Percentiles rank a stretch among this genome's conserved stretches.
These are phyloP conservation scores for Boletus tomentosulus DNA, from an alignment of 768 basidiomycete species.

Conservation along the genomic window DNA sequence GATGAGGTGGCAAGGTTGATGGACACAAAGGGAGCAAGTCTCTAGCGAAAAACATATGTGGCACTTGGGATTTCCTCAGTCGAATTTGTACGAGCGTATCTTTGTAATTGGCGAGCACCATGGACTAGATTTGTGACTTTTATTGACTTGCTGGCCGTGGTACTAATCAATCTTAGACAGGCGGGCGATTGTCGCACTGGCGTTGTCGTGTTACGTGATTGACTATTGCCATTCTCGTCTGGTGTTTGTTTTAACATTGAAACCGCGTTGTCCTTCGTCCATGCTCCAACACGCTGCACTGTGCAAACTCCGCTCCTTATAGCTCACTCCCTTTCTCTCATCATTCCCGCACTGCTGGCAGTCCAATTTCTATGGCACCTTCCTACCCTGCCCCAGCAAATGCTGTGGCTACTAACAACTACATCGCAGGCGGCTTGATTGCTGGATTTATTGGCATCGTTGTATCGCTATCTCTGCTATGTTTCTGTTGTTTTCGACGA, in stretches of 20 bases:
- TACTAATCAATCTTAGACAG: neutral
- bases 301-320: conserved; percentile 6
- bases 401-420: conserved; percentile 24
- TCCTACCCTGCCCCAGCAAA: neutral
- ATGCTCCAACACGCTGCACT: conserved; percentile 2
- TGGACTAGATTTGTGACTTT: too few relatives aligned
- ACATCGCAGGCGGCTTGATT: conserved; percentile 47
- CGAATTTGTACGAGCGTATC: neutral
- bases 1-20: too few relatives aligned
- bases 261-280: neutral
- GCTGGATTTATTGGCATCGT: conserved; percentile 6
- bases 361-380: conserved; percentile 13
- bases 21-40: too few relatives aligned
- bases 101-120: too few relatives aligned
- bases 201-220: neutral
- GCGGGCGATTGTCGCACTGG: neutral
- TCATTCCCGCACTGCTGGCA: neutral
- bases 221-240: neutral
- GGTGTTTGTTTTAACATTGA: neutral
- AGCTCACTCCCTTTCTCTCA: conserved; percentile 8
- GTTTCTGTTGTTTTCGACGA: conserved; percentile 36
- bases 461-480: conserved; percentile 35
- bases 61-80: neutral
- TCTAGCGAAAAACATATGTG: too few relatives aligned
- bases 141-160: conserved; percentile 2